Evolutionary conservation across 108 stramenopile species (phyloP).

Genomic region (Licmophora abbreviata): DNA sequence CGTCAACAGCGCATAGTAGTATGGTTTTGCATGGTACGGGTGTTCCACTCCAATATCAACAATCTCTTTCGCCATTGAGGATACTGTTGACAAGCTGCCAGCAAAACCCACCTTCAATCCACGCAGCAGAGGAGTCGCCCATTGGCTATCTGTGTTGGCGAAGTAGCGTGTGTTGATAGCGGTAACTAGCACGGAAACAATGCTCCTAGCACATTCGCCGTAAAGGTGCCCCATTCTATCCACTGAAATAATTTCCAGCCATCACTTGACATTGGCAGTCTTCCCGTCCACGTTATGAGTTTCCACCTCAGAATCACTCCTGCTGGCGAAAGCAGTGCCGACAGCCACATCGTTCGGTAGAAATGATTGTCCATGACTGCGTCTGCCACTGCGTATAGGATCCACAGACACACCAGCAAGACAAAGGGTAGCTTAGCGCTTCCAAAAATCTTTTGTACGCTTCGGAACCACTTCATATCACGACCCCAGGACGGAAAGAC

Average conservation of each 20-base stretch:
- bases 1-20: constrained; percentile 40
- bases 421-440: constrained; percentile 5
- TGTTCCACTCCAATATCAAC: constrained; percentile 26
- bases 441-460: too few species aligned
- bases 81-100: constrained; percentile 73
- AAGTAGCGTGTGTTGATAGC: constrained; percentile 17
- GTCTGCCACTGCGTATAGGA: constrained; percentile 38
- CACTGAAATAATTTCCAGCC: constrained; percentile 26
- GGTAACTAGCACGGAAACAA: constrained; percentile 24
- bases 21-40: constrained; percentile 29
- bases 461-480: too few species aligned
- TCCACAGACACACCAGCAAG: constrained; percentile 13
- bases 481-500: too few species aligned
- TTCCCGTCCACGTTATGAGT: constrained; percentile 35
- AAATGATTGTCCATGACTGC: constrained; percentile 32
- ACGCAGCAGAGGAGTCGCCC: constrained; percentile 9
- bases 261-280: constrained; percentile 2
- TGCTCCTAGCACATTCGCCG: constrained; percentile 45
- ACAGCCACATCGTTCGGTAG: constrained; percentile 46
- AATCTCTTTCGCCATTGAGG: constrained; percentile 60
- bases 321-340: constrained; percentile 38
- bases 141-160: background rate
- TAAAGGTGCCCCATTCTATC: constrained; percentile 67
- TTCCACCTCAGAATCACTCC: constrained; percentile 58
- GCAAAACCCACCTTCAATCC: constrained; percentile 46